These are phyloP conservation scores for Leccinum pachyderme DNA, from an alignment of 1,284 basidiomycete species.

Conservation along the genomic window DNA sequence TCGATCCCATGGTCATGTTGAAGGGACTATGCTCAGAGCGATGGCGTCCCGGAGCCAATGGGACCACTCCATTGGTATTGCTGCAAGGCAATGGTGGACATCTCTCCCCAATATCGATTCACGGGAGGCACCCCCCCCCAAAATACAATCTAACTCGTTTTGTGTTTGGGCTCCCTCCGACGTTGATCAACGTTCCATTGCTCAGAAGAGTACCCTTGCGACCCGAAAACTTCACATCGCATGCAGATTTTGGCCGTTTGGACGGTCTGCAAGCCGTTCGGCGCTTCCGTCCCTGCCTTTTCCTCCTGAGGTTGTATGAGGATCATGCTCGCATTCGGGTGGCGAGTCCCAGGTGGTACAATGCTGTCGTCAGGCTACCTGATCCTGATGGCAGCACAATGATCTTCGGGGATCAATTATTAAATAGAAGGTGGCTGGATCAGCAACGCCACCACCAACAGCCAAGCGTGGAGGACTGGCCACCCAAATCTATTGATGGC, in stretches of 20 bases:
- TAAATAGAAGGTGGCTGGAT: slow-evolving; percentile 70
- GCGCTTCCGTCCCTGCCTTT: slow-evolving; percentile 68
- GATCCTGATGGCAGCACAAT: slow-evolving; percentile 79
- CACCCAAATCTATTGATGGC: slow-evolving; percentile 67
- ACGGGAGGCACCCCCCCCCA: slow-evolving; percentile 65
- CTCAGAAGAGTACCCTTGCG: no score
- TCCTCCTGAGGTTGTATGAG: slow-evolving; percentile 51
- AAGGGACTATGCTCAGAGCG: slow-evolving; percentile 21
- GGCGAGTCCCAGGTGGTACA: slow-evolving; percentile 78
- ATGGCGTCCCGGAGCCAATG: slow-evolving; percentile 33
- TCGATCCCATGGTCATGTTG: slow-evolving; percentile 71
- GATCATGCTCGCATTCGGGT: slow-evolving; percentile 61
- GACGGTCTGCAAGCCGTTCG: slow-evolving; percentile 76
- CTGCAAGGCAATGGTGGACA: slow-evolving; percentile 40
- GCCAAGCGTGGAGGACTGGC: slow-evolving; percentile 82
- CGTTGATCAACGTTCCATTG: slow-evolving; percentile 58
- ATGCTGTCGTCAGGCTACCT: slow-evolving; percentile 61
- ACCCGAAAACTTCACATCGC: slow-evolving; percentile 48
- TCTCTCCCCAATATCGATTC: slow-evolving; percentile 66
- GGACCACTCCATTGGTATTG: slow-evolving; percentile 26
- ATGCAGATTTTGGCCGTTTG: slow-evolving; percentile 73
- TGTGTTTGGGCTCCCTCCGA: slow-evolving; percentile 81
- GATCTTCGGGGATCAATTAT: slow-evolving; percentile 74
- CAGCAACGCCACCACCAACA: slow-evolving; percentile 74
- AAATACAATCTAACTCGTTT: slow-evolving; percentile 80